Evolutionary conservation across 495 filamentous ascomycete species (phyloP).

Genomic region (Penicillium atrosanguineum): DNA sequence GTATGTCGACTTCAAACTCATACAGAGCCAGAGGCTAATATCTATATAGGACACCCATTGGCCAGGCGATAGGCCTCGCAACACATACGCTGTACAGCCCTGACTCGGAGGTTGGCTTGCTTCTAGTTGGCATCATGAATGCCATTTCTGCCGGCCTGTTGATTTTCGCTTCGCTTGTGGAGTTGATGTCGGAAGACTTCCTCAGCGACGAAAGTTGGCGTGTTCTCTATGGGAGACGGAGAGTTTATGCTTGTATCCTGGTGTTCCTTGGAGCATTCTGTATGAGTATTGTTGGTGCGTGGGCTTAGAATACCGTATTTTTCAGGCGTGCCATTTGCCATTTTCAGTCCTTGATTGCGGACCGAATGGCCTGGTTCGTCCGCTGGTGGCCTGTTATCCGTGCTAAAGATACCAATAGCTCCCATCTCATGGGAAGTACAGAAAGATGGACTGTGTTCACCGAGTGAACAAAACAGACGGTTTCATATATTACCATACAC

Average conservation of each 20-base stretch:
- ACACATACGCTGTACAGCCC: conserved; percentile 62
- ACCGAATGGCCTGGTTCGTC: background rate
- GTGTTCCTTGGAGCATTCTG: conserved; percentile 69
- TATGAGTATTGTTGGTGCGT: conserved; percentile 84
- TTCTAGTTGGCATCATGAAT: conserved; percentile 68
- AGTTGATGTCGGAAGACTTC: conserved; percentile 63
- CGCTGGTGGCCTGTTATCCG: background rate
- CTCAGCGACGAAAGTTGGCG: conserved; percentile 58
- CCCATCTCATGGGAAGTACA: background rate
- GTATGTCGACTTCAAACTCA: conserved; percentile 12
- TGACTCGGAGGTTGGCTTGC: conserved; percentile 58
- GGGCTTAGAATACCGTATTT: conserved; percentile 52
- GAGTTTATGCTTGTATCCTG: conserved; percentile 65
- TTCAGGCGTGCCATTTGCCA: background rate
- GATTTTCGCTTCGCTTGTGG: conserved; percentile 60
- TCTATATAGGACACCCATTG: conserved; percentile 66
- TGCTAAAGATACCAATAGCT: background rate
- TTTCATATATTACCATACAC: background rate
- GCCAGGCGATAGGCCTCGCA: conserved; percentile 74
- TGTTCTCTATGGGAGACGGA: conserved; percentile 58
- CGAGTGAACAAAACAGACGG: background rate
- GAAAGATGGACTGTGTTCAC: background rate
- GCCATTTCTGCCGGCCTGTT: conserved; percentile 64
- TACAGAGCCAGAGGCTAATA: conserved; percentile 17
- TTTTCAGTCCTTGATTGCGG: background rate